Evolutionary conservation across 2,329 filamentous ascomycete genomes (phyloP), one percentile per base, ranked within the genome.

Genomic region (Myotisia sp.): DNA sequence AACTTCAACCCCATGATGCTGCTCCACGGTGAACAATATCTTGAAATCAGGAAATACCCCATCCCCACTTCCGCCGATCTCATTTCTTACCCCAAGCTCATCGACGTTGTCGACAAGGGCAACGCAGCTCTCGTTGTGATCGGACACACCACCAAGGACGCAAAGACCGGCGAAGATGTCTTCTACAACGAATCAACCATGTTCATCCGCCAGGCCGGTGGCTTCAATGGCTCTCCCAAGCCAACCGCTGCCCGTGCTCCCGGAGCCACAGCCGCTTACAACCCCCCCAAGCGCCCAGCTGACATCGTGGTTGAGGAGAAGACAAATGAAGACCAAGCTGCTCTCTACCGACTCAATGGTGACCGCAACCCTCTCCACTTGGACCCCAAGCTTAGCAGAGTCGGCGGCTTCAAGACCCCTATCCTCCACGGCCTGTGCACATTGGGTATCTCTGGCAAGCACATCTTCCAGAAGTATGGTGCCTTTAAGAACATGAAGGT

Each of bases 1-100:
- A 92, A 95, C 69, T 98, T 94, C 68, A 84, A 75, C 23, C 87
- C 86, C 42, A 94, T 93, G 84, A 94, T 94, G 85, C 75, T 98
- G 33, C 79, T 98, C 16, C 90, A 98, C 64, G 90, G 90, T 54
- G 90, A 98, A 68, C 90, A 98, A 61, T 98, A 86, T 64, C 82
- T 98, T 44, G 90, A 98, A 63, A 72, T 98, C 52, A 76, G 78
- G 54, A 84, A 87, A 59, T 92, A 76, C 65, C 90, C 90, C 26
- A 80, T 95, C 49, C 87, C 87, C 22, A 94, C 86, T 20, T 71
- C 76, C 36, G 85, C 72, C 33, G 77, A 74, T 37, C 76, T 92
- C 32, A 59, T 81, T 47, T 83, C 79, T 37, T 74, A 76, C 52
- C 79, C 76, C 39, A 77, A 76, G 56, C 76, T 98, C 38, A 73